A percentile compares a stretch with the other conserved stretches of the same genome.
phyloP scores from a whole-genome alignment of 345 rosid species.

The Eutrema yunnanense region DNA sequence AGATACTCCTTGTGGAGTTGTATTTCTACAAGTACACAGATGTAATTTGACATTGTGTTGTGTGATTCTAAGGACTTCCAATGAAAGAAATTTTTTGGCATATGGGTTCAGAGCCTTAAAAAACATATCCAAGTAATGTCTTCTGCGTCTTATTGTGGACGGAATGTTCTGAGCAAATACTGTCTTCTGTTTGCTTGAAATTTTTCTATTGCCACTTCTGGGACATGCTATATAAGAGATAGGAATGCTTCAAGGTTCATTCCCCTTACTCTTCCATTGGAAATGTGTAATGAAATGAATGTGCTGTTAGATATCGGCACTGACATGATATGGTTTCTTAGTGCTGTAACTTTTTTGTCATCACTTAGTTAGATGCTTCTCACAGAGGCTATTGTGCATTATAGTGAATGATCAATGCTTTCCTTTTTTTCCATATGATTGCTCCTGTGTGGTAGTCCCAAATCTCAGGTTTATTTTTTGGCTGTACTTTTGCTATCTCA shows the following conservation, averaged over 20 bases:
- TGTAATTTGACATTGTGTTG: neutral
- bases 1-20: neutral
- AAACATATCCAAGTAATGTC: neutral
- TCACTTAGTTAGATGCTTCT: too few relatives aligned
- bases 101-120: neutral
- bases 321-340: too few relatives aligned
- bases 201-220: neutral
- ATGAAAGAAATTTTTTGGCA: neutral
- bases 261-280: too few relatives aligned
- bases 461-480: neutral
- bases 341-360: too few relatives aligned
- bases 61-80: neutral
- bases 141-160: neutral
- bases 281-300: too few relatives aligned
- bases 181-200: neutral
- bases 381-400: too few relatives aligned
- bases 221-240: too few relatives aligned
- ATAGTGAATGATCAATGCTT: too few relatives aligned
- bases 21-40: neutral
- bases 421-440: neutral
- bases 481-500: slow-evolving; percentile 3
- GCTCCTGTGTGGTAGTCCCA: neutral
- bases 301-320: too few relatives aligned
- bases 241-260: too few relatives aligned
- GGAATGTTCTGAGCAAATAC: neutral